A percentile compares a stretch with the other conserved stretches of the same genome.
These are phyloP conservation scores for Sugiyamaella valdiviana DNA, from an alignment of 805 yeast species.

Conservation along the genomic window DNA sequence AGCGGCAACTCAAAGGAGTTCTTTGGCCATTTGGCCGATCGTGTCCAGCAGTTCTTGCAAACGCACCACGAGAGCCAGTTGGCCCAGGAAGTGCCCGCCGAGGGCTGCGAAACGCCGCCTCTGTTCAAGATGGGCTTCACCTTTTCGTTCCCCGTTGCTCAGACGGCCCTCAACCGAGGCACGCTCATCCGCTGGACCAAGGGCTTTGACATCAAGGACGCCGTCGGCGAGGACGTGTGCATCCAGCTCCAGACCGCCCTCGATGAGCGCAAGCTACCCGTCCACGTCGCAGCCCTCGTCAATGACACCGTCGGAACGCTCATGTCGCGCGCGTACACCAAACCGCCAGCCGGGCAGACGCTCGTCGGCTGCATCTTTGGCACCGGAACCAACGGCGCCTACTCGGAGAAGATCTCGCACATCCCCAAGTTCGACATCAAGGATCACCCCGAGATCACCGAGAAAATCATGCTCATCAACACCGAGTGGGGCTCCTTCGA, in stretches of 20 bases:
- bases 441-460: constrained; percentile 22
- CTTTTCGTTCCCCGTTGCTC: constrained; percentile 88
- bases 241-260: constrained; percentile 62
- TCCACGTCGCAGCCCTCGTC: constrained; percentile 74
- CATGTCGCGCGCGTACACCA: constrained; percentile 75
- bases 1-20: constrained; percentile 56
- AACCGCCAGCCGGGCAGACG: constrained; percentile 60
- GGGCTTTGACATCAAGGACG: constrained; percentile 82
- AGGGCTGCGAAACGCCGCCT: constrained; percentile 1
- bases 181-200: constrained; percentile 91
- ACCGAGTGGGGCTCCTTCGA: constrained; percentile 99
- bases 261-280: constrained; percentile 50
- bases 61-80: constrained; percentile 53
- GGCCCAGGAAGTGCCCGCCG: constrained; percentile 17
- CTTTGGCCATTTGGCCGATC: constrained; percentile 67
- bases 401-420: constrained; percentile 66
- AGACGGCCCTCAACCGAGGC: constrained; percentile 73
- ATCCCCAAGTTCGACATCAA: constrained; percentile 64
- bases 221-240: constrained; percentile 80
- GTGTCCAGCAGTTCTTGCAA: constrained; percentile 57
- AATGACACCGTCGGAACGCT: constrained; percentile 96
- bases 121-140: constrained; percentile 80
- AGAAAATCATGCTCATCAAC: constrained; percentile 70
- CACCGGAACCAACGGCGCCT: constrained; percentile 97
- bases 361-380: constrained; percentile 90